phyloP scores from a whole-genome alignment of 352 stramenopile genomes.

The Globisporangium acanthophoron region DNA sequence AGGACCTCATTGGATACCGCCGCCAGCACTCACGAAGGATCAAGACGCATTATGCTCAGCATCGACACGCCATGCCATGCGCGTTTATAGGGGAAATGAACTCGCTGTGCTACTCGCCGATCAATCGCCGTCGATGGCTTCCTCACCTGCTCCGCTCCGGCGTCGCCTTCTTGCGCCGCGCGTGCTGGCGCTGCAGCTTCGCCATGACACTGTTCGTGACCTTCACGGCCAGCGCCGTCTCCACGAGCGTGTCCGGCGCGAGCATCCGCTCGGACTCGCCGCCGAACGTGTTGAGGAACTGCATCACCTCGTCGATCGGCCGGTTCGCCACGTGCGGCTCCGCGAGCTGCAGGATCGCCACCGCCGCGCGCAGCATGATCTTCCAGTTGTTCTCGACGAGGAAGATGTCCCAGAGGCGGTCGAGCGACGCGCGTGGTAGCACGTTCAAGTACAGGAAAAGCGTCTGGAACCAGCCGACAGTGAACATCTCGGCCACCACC shows the following conservation, averaged over 20 bases:
- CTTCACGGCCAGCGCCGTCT: slow-evolving; percentile 60
- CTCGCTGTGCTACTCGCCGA: no score
- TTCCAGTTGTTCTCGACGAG: slow-evolving; percentile 84
- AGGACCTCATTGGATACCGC: background rate
- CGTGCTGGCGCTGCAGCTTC: slow-evolving; percentile 69
- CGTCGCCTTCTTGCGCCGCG: slow-evolving; percentile 41
- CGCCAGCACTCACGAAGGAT: no score
- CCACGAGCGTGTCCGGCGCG: slow-evolving; percentile 34
- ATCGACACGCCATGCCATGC: no score
- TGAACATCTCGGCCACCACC: slow-evolving; percentile 84
- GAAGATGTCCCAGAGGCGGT: slow-evolving; percentile 87
- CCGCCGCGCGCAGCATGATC: slow-evolving; percentile 67
- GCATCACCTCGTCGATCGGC: slow-evolving; percentile 80
- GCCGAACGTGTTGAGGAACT: slow-evolving; percentile 84
- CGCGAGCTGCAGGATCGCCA: slow-evolving; percentile 66
- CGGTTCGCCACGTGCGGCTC: slow-evolving; percentile 55
- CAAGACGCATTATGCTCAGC: no score
- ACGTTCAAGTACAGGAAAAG: slow-evolving; percentile 85
- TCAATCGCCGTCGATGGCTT: no score
- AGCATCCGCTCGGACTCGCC: slow-evolving; percentile 50
- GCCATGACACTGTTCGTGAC: slow-evolving; percentile 72
- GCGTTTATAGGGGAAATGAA: no score
- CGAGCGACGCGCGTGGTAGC: slow-evolving; percentile 55
- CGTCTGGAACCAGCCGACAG: slow-evolving; percentile 87
- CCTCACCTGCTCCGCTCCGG: slow-evolving; percentile 14